Evolutionary conservation across 495 filamentous ascomycete species (phyloP).

Genomic region (Choiromyces venosus): DNA sequence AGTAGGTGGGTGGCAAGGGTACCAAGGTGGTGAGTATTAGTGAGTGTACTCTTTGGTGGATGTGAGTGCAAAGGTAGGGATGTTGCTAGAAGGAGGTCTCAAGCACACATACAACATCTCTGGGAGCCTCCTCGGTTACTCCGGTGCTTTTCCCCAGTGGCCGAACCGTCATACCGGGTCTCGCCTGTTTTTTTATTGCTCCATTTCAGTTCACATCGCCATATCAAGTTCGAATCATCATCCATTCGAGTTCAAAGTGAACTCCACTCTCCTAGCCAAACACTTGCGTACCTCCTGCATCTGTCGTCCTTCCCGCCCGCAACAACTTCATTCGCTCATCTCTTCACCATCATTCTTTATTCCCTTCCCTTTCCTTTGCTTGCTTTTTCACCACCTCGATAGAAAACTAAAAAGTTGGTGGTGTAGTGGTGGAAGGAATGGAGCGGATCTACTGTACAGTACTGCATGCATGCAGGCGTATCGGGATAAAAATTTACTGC

Average conservation of each 20-base stretch:
- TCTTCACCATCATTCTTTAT: constrained; percentile 10
- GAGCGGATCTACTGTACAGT: constrained; percentile 11
- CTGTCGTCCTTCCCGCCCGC: constrained; percentile 25
- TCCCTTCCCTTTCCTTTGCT: not conserved
- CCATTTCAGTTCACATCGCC: constrained; percentile 5
- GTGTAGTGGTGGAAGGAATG: constrained; percentile 10
- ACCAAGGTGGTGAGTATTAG: constrained; percentile 16
- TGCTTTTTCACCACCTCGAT: constrained; percentile 8
- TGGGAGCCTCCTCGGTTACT: no score
- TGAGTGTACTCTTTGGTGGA: constrained; percentile 10
- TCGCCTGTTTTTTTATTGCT: constrained; percentile 10
- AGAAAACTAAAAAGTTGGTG: constrained; percentile 11
- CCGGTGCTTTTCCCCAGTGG: constrained; percentile 21
- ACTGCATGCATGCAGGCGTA: constrained; percentile 20
- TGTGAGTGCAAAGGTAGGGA: constrained; percentile 4
- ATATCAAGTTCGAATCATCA: not conserved
- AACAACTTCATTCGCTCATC: constrained; percentile 28
- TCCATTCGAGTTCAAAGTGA: not conserved
- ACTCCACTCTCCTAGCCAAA: not conserved
- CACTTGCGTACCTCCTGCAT: not conserved
- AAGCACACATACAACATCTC: no score
- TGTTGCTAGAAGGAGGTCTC: not conserved
- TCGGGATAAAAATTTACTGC: not conserved
- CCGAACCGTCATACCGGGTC: constrained; percentile 20
- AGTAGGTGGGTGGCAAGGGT: constrained; percentile 7